Evolutionary conservation across 805 yeast genomes (phyloP).

Genomic region (Candida alai): DNA sequence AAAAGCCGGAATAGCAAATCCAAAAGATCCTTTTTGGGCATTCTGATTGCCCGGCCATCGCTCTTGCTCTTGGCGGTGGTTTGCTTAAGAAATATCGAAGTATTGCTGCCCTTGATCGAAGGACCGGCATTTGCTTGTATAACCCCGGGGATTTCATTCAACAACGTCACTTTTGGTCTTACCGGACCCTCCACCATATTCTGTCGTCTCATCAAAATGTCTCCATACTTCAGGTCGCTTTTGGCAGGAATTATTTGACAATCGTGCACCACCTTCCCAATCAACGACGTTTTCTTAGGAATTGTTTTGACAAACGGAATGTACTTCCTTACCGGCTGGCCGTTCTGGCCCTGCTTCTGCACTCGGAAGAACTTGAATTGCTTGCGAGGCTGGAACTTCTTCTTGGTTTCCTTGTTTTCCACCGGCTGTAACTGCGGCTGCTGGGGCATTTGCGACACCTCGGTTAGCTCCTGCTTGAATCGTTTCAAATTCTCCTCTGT

Average conservation of each 20-base stretch:
- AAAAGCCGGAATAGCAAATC: conserved; percentile 84
- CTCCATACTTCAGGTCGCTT: conserved; percentile 63
- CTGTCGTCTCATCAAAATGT: conserved; percentile 51
- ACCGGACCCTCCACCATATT: conserved; percentile 48
- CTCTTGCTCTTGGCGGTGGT: conserved; percentile 39
- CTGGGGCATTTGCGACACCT: conserved; percentile 49
- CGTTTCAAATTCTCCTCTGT: conserved; percentile 77
- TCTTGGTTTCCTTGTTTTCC: conserved; percentile 3
- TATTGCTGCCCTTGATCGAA: conserved; percentile 63
- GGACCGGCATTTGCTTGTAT: conserved; percentile 85
- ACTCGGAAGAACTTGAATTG: conserved; percentile 26
- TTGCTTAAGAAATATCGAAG: conserved; percentile 61
- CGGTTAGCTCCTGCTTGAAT: conserved; percentile 48
- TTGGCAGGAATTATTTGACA: conserved; percentile 83
- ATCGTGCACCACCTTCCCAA: conserved; percentile 89
- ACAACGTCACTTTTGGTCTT: conserved; percentile 62
- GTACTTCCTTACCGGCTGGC: conserved; percentile 34
- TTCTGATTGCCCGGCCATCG: conserved; percentile 88
- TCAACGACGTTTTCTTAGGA: conserved; percentile 80
- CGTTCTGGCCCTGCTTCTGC: conserved; percentile 25
- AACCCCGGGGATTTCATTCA: conserved; percentile 82
- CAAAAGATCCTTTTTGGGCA: conserved; percentile 88
- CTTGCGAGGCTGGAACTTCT: conserved; percentile 12
- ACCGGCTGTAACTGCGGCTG: conserved; percentile 46
- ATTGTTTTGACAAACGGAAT: conserved; percentile 85